Evolutionary conservation across 2,329 filamentous ascomycete species (phyloP).

Genomic region (Hypoxylon sp.): DNA sequence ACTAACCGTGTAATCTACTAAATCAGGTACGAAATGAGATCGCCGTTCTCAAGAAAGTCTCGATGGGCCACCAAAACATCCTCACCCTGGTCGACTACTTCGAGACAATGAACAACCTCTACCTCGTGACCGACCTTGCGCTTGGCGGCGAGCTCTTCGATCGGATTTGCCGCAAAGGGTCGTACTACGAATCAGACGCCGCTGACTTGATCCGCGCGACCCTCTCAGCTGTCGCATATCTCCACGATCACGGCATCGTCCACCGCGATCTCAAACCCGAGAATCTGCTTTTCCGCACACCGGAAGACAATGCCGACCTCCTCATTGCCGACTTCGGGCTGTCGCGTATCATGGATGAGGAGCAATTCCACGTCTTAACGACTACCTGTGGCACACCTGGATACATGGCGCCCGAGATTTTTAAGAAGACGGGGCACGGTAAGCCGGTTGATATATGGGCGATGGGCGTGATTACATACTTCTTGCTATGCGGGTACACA

Average conservation of each 20-base stretch:
- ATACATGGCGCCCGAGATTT: constrained; percentile 99
- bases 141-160: constrained; percentile 98
- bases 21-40: constrained; percentile 96
- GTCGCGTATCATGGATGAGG: constrained; percentile 98
- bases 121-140: constrained; percentile 96
- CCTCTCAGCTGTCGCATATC: constrained; percentile 96
- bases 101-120: constrained; percentile 99
- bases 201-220: constrained; percentile 95
- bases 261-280: constrained; percentile 98
- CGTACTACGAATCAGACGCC: constrained; percentile 97
- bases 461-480: constrained; percentile 98
- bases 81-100: constrained; percentile 98
- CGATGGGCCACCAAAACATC: constrained; percentile 99
- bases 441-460: constrained; percentile 99
- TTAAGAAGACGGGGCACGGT: constrained; percentile 97
- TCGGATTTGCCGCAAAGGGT: constrained; percentile 97
- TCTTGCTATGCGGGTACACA: constrained; percentile 96
- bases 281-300: constrained; percentile 95
- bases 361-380: constrained; percentile 96
- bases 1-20: constrained; percentile 16
- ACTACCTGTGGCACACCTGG: constrained; percentile 98
- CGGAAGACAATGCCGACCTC: constrained; percentile 97
- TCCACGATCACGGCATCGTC: constrained; percentile 98
- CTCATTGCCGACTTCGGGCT: constrained; percentile 98
- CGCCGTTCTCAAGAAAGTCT: constrained; percentile 96